Conservation (phyloP, 2,329 filamentous ascomycete species). For the Myotisia sp. region DNA sequence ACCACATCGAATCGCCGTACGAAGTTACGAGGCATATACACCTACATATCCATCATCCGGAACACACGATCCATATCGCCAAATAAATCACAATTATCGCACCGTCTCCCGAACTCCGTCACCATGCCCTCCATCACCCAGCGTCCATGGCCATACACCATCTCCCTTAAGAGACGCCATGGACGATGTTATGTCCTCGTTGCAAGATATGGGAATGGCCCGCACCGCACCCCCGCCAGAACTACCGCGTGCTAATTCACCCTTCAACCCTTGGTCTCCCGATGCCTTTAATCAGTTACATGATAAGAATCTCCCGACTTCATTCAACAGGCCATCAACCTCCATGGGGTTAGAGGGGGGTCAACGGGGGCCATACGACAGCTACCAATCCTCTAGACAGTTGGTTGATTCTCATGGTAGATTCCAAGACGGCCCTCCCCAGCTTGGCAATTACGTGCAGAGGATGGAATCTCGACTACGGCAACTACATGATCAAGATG, state of each 20-base stretch:
- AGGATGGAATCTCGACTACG: constrained; percentile 77
- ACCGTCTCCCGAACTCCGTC: constrained; percentile 34
- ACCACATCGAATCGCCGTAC: constrained; percentile 50
- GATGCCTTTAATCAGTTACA: constrained; percentile 57
- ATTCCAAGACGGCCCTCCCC: constrained; percentile 47
- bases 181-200: constrained; percentile 93
- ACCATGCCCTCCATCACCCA: constrained; percentile 45
- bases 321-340: constrained; percentile 49
- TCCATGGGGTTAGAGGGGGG: constrained; percentile 54
- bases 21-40: constrained; percentile 20
- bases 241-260: constrained; percentile 35
- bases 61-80: constrained; percentile 21
- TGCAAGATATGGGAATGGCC: constrained; percentile 67
- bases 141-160: constrained; percentile 57
- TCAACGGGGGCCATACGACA: constrained; percentile 27
- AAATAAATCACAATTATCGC: constrained; percentile 29
- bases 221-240: constrained; percentile 38
- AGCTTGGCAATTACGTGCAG: constrained; percentile 74
- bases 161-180: constrained; percentile 88
- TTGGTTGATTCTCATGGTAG: constrained; percentile 37
- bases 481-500: constrained; percentile 47
- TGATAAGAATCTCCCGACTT: constrained; percentile 21
- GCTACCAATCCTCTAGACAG: constrained; percentile 42
- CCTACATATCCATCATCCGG: constrained; percentile 13
- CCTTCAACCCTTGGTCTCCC: constrained; percentile 71